Evolutionary conservation across 441 rosid genomes (phyloP).

Genomic region (Erodium moschatum): DNA sequence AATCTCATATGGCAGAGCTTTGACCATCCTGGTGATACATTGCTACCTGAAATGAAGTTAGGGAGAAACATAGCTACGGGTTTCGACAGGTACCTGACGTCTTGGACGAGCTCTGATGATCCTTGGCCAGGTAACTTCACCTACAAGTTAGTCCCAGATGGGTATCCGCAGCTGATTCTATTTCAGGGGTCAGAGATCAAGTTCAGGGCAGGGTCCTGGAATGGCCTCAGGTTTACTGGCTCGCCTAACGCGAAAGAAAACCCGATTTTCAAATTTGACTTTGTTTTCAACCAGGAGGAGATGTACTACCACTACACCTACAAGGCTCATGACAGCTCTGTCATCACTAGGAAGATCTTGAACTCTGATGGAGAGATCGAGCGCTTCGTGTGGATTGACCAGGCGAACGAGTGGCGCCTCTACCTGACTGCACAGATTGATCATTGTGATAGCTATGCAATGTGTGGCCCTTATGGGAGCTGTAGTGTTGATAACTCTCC

Average conservation of each 20-base stretch:
- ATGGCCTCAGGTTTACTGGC: constrained; percentile 12
- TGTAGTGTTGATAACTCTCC: constrained; percentile 30
- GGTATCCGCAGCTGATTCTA: constrained; percentile 17
- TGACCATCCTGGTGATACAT: background rate
- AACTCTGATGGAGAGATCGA: background rate
- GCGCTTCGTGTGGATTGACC: constrained; percentile 9
- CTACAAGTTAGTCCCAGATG: constrained; percentile 9
- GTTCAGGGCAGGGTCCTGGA: constrained; percentile 20
- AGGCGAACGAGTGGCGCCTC: background rate
- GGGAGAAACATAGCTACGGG: background rate
- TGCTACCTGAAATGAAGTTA: background rate
- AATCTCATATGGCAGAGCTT: background rate
- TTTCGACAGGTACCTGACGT: background rate
- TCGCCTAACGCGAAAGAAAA: background rate
- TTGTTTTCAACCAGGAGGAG: constrained; percentile 14
- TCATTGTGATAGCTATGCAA: constrained; percentile 19
- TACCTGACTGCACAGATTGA: background rate
- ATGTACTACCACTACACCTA: constrained; percentile 10
- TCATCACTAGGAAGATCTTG: background rate
- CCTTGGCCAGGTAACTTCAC: constrained; percentile 8
- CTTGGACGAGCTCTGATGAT: background rate
- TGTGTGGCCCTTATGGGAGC: constrained; percentile 24
- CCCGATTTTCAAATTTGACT: background rate
- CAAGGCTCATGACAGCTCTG: constrained; percentile 2
- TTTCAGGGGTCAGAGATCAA: background rate